Evolutionary conservation across 2,329 filamentous ascomycete genomes (phyloP).

Genomic region (Xylariaceae sp.): DNA sequence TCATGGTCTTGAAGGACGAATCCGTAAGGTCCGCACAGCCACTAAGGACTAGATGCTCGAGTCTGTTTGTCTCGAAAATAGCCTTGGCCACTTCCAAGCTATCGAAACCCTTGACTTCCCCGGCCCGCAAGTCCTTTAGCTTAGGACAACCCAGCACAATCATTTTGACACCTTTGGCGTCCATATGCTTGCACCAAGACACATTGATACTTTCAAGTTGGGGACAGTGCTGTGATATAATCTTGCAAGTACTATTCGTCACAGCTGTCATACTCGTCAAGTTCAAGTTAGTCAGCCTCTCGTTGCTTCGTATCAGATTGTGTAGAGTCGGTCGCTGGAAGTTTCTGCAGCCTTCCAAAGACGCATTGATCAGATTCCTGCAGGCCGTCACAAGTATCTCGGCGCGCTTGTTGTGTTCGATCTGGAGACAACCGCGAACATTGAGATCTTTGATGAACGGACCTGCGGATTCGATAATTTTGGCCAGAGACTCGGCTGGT

Average conservation of each 20-base stretch:
- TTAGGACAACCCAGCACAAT: conserved; percentile 70
- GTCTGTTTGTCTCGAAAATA: conserved; percentile 74
- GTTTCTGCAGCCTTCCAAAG: conserved; percentile 84
- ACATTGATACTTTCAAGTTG: conserved; percentile 82
- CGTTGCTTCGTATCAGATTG: conserved; percentile 70
- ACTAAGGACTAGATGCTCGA: conserved; percentile 78
- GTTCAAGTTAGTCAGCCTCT: conserved; percentile 76
- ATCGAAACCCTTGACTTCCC: conserved; percentile 77
- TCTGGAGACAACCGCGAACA: conserved; percentile 83
- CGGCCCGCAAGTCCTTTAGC: conserved; percentile 75
- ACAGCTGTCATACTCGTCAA: conserved; percentile 76
- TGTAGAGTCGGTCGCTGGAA: conserved; percentile 75
- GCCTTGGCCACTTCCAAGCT: conserved; percentile 66
- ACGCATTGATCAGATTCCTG: conserved; percentile 81
- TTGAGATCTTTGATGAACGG: conserved; percentile 91
- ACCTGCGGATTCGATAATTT: conserved; percentile 79
- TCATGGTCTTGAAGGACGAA: conserved; percentile 65
- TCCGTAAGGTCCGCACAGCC: conserved; percentile 78
- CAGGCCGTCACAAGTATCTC: conserved; percentile 79
- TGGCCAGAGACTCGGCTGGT: conserved; percentile 75
- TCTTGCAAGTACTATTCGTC: conserved; percentile 80
- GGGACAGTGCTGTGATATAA: conserved; percentile 76
- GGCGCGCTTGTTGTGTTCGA: conserved; percentile 74
- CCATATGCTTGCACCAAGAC: conserved; percentile 87
- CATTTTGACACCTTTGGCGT: conserved; percentile 68